A percentile compares a stretch with the other conserved stretches of the same genome.
Evolutionary conservation across 306 rosid genomes (phyloP).

Genomic region (Lathyrus oleraceus): DNA sequence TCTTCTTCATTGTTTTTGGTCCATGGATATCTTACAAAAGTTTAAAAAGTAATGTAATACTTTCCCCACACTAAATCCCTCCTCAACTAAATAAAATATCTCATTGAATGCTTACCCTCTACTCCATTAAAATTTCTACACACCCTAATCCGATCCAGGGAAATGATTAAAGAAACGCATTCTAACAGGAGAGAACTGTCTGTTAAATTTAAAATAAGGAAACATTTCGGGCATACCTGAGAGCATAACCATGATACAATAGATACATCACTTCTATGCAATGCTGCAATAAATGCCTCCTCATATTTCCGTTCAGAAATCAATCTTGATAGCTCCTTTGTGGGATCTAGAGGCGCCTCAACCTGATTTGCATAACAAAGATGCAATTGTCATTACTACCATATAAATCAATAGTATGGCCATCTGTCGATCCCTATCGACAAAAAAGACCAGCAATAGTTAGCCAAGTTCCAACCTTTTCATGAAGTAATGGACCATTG

Average conservation of each 20-base stretch:
- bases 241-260: conserved; percentile 95
- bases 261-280: conserved; percentile 87
- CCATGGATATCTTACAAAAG: background rate
- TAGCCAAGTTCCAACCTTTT: conserved; percentile 57
- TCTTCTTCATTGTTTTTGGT: too few relatives aligned
- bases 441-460: conserved; percentile 2
- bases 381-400: conserved; percentile 15
- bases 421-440: background rate
- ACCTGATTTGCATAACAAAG: conserved; percentile 50
- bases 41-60: background rate
- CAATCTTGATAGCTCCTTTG: conserved; percentile 80
- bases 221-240: conserved; percentile 58
- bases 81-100: background rate
- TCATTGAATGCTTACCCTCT: background rate
- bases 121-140: background rate
- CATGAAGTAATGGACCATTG: conserved; percentile 82
- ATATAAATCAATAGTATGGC: conserved; percentile 7
- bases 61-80: background rate
- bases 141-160: background rate
- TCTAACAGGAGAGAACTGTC: background rate
- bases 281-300: conserved; percentile 84
- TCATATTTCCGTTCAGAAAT: conserved; percentile 79
- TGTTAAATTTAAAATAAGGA: conserved; percentile 11
- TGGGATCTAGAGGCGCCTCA: conserved; percentile 89
- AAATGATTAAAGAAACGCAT: background rate